A percentile compares a stretch with the other conserved stretches of the same genome.
Conservation (phyloP, 2,329 filamentous ascomycete species). For the Fusarium sp. region DNA sequence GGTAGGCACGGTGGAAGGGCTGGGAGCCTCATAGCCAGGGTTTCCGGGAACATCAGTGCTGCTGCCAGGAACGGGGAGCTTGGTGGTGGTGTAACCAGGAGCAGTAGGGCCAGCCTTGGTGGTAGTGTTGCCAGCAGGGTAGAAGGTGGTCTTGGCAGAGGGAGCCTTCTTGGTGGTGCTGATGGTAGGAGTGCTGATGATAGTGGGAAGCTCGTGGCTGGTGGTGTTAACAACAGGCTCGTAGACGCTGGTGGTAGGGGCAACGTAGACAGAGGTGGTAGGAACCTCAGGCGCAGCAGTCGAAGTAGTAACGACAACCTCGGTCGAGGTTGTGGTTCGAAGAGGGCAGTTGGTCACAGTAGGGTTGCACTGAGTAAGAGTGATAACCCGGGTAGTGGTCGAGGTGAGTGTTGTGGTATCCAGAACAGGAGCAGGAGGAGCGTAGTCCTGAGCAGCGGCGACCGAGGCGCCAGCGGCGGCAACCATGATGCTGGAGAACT, state of each 20-base stretch:
- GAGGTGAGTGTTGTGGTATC: conserved; percentile 54
- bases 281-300: conserved; percentile 27
- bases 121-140: conserved; percentile 41
- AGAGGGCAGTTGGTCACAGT: conserved; percentile 25
- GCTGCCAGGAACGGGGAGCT: conserved; percentile 33
- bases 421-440: conserved; percentile 9
- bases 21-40: conserved; percentile 18
- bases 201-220: conserved; percentile 35
- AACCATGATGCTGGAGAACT: conserved; percentile 54
- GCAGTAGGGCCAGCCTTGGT: conserved; percentile 39
- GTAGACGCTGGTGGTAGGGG: conserved; percentile 39
- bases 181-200: conserved; percentile 42
- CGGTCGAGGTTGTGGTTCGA: conserved; percentile 39
- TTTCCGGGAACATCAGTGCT: conserved; percentile 20
- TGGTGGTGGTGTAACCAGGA: conserved; percentile 27
- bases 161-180: conserved; percentile 34
- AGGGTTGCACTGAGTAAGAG: conserved; percentile 59
- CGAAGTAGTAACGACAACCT: conserved; percentile 39
- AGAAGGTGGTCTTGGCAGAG: conserved; percentile 37
- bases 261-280: conserved; percentile 26
- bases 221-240: conserved; percentile 39
- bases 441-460: conserved; percentile 44
- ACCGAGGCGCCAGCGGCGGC: conserved; percentile 54
- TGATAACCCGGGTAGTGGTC: conserved; percentile 56
- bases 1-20: conserved; percentile 37